Evolutionary conservation across 768 basidiomycete genomes (phyloP), one percentile per base, ranked within the genome.

Genomic region (Epithele typhae): DNA sequence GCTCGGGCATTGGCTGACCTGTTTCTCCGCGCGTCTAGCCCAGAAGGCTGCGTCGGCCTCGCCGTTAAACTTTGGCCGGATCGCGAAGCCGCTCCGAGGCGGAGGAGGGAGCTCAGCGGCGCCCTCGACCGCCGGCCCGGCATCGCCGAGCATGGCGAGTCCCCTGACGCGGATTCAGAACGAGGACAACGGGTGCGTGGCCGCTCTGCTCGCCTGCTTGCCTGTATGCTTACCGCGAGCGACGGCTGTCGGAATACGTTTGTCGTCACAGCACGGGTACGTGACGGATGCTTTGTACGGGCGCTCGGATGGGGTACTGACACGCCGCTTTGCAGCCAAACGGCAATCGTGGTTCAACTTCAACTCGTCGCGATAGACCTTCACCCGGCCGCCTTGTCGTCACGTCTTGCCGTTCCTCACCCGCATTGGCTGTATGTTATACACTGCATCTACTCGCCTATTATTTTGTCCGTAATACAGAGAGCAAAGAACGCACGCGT

Each of bases 1-100:
- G 48, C 43, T 23, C 33, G 27, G 23, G 43, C 23, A 35, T 42
- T 48, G 49, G 37, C 49, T 57, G 34, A 52, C 43, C 35, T 40
- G 43, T 45, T 57, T 56, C 25, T 21, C 47, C 46, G 14, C 27
- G 45, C 57, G 48, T 61, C 54, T 61, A 84, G 91, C 91, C 12
- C 85, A 89, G 80, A 89, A 89, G 68, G 77, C 80, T 36, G 76
- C 82, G 37, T 68, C 76, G n/a, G 70, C 79, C 15, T 81, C 84
- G 23, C 71, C 84, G 35, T 75, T 95, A 59, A 86, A 75, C 65
- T 92, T 94, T 68, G 93, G 94, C 35, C 81, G 95, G 33, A 97
- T 99, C 53, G 95, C 95, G 25, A 98, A 98, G 69, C 96, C 96
- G 22, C 71, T 99, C 46, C 79, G 95, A 55, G 96, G 95, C 12